Base-by-base conservation (phyloP, 2,329 filamentous ascomycete species). In the Exophiala lecanii-corni region DNA sequence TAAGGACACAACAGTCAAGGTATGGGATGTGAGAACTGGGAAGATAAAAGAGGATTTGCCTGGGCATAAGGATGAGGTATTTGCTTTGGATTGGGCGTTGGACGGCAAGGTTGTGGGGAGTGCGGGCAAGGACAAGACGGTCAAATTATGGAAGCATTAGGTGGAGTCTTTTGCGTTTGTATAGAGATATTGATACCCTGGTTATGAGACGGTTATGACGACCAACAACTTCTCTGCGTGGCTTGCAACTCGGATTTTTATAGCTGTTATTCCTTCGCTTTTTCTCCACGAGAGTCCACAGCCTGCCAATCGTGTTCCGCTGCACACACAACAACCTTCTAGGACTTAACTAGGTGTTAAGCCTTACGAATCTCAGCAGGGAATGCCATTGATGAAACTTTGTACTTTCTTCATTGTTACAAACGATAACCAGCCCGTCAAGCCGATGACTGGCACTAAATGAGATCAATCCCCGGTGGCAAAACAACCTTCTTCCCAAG, bases 1-100 rank as follows among this genome's bases (percentile, higher is more conserved):
- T 49, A 94, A 94, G 63, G 92, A 97, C 61, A 92, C 87, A 2
- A 97, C 92, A 0, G 69, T 97, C 36, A 97, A 95, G 62, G 86
- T 94, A 4, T 98, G 91, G 89, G 89, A 94, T 58, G 85, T 95
- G 61, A 75, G 83, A 49, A 87, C 84, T 2, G 85, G 83, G 38
- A 95, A 94, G 66, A 68, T 98, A 45, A 78, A 81, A 52, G 75
- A 77, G 63, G 89, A 96, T 68, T 70, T 97, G 34, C 88, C 89
- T 0, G 89, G 91, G 0, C 91, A 97, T 63, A 79, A 86, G 61
- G 91, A 95, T 58, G 87, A 96, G 63, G 89, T 96, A 0, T 96
- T 89, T 64, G 88, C 89, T 0, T 82, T 96, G 9, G 91, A 97
- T 62, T 97, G 91, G 92, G 89, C 86, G 55, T 84, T 88, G 0